Percentiles rank a stretch among this genome's conserved stretches.
phyloP scores from a whole-genome alignment of 495 filamentous ascomycete genomes.

The Melanomma pulvis-pyrius region DNA sequence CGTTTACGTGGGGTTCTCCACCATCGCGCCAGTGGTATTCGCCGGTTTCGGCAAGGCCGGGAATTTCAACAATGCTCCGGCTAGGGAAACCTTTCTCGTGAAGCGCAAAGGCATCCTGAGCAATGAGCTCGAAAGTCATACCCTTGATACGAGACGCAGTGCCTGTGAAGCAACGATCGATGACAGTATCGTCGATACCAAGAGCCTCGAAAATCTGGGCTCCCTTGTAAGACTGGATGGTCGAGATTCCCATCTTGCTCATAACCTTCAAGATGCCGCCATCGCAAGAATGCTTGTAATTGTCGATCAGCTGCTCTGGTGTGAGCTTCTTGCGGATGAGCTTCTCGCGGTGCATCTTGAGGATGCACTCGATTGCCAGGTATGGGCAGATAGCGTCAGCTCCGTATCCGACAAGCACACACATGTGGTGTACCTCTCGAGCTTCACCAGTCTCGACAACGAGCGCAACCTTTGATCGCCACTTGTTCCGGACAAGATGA shows the following conservation, averaged over 20 bases:
- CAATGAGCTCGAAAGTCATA: conserved; percentile 93
- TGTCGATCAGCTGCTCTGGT: conserved; percentile 84
- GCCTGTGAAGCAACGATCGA: conserved; percentile 94
- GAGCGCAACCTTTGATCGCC: conserved; percentile 86
- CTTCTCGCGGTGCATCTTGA: conserved; percentile 97
- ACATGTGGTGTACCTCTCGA: conserved; percentile 98
- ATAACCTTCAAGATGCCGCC: conserved; percentile 99
- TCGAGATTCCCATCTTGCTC: conserved; percentile 99
- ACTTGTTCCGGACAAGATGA: conserved; percentile 94
- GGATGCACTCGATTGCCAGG: conserved; percentile 94
- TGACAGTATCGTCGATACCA: conserved; percentile 91
- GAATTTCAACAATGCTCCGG: conserved; percentile 73
- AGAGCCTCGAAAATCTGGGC: conserved; percentile 99
- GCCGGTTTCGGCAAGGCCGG: conserved; percentile 89
- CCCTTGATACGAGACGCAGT: conserved; percentile 96
- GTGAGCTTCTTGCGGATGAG: conserved; percentile 87
- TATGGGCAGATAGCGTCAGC: conserved; percentile 97
- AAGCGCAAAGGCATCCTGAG: conserved; percentile 94
- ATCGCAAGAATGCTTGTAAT: conserved; percentile 98
- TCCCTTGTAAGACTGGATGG: conserved; percentile 96
- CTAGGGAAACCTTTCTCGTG: conserved; percentile 95
- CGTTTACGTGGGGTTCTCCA: conserved; percentile 97
- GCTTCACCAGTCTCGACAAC: conserved; percentile 95
- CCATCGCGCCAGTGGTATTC: conserved; percentile 99
- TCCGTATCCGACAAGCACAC: conserved; percentile 94